Conservation (phyloP, 208 protist species). For the Acanthamoeba polyphaga region DNA sequence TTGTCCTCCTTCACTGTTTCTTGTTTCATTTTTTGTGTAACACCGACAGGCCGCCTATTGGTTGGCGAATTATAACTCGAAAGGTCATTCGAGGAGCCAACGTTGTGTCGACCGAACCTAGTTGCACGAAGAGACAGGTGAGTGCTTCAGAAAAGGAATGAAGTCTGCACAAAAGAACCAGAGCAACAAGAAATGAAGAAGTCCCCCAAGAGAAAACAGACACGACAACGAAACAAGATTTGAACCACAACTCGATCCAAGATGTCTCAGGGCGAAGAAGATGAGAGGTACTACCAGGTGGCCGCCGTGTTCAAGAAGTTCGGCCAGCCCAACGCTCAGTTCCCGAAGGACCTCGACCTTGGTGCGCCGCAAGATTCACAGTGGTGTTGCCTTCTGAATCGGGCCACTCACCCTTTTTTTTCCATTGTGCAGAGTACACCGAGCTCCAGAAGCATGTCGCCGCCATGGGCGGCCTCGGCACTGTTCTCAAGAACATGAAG, state of each 20-base stretch:
- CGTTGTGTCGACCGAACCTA: no score
- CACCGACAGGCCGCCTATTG: no score
- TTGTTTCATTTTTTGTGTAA: no score
- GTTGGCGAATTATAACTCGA: no score
- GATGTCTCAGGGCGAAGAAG: constrained; percentile 4
- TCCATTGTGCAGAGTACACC: not conserved
- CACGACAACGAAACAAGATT: not conserved
- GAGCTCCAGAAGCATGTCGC: constrained; percentile 54
- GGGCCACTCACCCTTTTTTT: not conserved
- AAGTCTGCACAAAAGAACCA: no score
- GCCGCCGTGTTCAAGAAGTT: constrained; percentile 16
- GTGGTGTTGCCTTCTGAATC: not conserved
- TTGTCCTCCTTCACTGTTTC: no score
- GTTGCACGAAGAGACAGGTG: no score
- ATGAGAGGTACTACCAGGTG: constrained; percentile 59
- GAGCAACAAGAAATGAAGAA: no score
- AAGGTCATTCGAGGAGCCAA: no score
- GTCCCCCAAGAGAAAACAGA: no score
- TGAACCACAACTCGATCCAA: not conserved
- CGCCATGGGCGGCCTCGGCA: constrained; percentile 67
- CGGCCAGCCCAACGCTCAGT: constrained; percentile 65
- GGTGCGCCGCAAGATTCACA: not conserved
- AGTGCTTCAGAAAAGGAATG: no score
- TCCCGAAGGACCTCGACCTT: constrained; percentile 49
- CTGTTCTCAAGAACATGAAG: constrained; percentile 72